A percentile compares a stretch with the other conserved stretches of the same genome.
Evolutionary conservation across 345 rosid species (phyloP).

Genomic region (Microthlaspi erraticum): DNA sequence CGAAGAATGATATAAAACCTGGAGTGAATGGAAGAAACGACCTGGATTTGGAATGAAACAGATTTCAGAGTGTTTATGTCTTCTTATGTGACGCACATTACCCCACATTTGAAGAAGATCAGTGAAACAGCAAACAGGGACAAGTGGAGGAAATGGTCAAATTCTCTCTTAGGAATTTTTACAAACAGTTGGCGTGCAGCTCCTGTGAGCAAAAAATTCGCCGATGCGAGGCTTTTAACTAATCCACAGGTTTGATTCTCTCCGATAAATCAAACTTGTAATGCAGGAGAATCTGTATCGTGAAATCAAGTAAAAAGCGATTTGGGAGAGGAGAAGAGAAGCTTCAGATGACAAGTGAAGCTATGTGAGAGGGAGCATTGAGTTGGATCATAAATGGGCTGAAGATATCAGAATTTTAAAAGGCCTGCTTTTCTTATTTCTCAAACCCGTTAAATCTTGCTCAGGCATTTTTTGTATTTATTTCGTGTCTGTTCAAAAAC

Average conservation of each 20-base stretch:
- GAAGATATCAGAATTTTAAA: neutral
- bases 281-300: neutral
- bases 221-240: neutral
- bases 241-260: neutral
- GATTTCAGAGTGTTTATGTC: slow-evolving; percentile 16
- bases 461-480: neutral
- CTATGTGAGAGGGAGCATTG: neutral
- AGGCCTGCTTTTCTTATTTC: slow-evolving; percentile 1
- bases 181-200: slow-evolving; percentile 36
- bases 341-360: slow-evolving; percentile 15
- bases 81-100: slow-evolving; percentile 25
- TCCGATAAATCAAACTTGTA: neutral
- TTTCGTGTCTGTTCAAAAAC: neutral
- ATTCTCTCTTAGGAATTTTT: slow-evolving; percentile 37
- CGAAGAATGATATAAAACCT: slow-evolving; percentile 47
- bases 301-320: neutral
- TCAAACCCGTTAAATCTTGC: neutral
- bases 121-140: neutral
- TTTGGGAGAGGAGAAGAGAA: slow-evolving; percentile 10
- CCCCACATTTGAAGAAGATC: slow-evolving; percentile 26
- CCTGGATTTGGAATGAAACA: slow-evolving; percentile 13
- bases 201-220: neutral
- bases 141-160: neutral
- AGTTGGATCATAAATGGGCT: slow-evolving; percentile 38
- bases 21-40: slow-evolving; percentile 35